Conservation (phyloP, 306 rosid species). For the Hippophae gyantsensis region DNA sequence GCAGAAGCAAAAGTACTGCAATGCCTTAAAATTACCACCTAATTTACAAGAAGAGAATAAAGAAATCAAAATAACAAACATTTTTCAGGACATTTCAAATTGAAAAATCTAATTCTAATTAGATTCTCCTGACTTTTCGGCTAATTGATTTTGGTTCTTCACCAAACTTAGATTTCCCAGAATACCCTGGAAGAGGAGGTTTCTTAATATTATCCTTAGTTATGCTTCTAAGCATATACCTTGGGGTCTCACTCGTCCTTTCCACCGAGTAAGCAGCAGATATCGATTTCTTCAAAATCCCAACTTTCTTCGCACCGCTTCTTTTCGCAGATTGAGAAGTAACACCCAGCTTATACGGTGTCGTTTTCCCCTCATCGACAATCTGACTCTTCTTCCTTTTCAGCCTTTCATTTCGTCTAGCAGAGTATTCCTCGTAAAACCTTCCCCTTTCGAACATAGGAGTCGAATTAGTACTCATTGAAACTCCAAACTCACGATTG, state of each 20-base stretch:
- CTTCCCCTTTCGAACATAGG: slow-evolving; percentile 61
- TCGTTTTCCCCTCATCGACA: slow-evolving; percentile 20
- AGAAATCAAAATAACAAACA: no score
- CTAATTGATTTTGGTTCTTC: slow-evolving; percentile 29
- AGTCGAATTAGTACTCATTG: slow-evolving; percentile 14
- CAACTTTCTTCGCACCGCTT: slow-evolving; percentile 43
- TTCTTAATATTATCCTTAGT: slow-evolving; percentile 59
- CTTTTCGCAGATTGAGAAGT: slow-evolving; percentile 56
- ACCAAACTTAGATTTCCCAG: slow-evolving; percentile 20
- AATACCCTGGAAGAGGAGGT: slow-evolving; percentile 44
- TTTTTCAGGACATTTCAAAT: no score
- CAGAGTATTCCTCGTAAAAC: slow-evolving; percentile 74
- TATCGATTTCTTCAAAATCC: slow-evolving; percentile 57
- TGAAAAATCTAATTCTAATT: no score
- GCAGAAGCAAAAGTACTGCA: no score
- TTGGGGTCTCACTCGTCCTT: slow-evolving; percentile 43
- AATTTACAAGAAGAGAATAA: no score
- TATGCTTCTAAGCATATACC: slow-evolving; percentile 84
- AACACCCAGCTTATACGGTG: slow-evolving; percentile 49
- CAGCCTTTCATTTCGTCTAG: slow-evolving; percentile 82
- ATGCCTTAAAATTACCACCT: no score
- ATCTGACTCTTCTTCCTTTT: slow-evolving; percentile 41
- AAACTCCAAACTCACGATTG: background rate
- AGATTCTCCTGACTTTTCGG: slow-evolving; percentile 17
- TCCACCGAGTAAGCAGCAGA: slow-evolving; percentile 48